phyloP scores from a whole-genome alignment of 768 basidiomycete species.

The Leccinum variicolor region DNA sequence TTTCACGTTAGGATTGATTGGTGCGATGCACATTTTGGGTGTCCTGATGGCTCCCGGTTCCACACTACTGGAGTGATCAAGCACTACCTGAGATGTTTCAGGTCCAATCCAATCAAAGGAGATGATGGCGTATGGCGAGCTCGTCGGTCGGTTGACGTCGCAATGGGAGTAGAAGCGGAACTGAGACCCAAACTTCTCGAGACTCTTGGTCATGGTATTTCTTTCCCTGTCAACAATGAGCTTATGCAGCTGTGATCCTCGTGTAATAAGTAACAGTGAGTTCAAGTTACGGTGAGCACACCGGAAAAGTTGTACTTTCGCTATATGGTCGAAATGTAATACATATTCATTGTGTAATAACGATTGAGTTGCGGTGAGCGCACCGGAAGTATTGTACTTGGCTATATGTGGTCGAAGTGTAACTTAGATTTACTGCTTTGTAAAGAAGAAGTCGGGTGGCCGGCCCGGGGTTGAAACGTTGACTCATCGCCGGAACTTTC shows the following conservation, averaged over 20 bases:
- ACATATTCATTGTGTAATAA: too few relatives aligned
- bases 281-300: background rate
- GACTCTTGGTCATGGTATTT: conserved; percentile 10
- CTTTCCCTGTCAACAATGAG: conserved; percentile 2
- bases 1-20: conserved; percentile 18
- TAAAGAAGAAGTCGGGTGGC: too few relatives aligned
- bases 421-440: too few relatives aligned
- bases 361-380: too few relatives aligned
- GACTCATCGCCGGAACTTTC: too few relatives aligned
- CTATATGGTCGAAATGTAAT: background rate
- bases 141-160: conserved; percentile 19
- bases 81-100: conserved; percentile 22
- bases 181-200: conserved; percentile 19
- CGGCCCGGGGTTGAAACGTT: too few relatives aligned
- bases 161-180: conserved; percentile 21
- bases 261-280: background rate
- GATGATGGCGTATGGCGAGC: conserved; percentile 16
- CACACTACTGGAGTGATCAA: conserved; percentile 14
- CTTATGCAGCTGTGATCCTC: background rate
- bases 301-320: background rate
- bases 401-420: too few relatives aligned
- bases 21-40: conserved; percentile 21
- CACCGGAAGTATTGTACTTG: too few relatives aligned
- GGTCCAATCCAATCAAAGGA: conserved; percentile 21
- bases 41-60: conserved; percentile 16